phyloP scores from a whole-genome alignment of 2,329 filamentous ascomycete species.

The Phialophora macrospora region DNA sequence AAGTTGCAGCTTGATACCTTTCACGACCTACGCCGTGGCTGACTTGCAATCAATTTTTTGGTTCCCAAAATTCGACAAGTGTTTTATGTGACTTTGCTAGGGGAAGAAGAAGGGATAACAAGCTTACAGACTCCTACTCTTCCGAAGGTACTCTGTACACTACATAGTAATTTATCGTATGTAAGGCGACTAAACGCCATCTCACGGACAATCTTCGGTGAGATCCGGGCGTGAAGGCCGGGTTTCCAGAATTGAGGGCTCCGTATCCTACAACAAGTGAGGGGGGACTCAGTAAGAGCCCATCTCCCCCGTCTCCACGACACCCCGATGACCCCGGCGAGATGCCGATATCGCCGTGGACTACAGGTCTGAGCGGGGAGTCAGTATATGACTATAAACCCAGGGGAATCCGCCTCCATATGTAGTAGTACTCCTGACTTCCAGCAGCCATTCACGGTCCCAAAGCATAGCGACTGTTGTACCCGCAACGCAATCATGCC shows the following conservation, averaged over 20 bases:
- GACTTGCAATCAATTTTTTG: no score
- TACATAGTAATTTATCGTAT: not conserved
- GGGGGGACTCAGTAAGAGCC: not conserved
- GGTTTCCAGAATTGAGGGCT: not conserved
- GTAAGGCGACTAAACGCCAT: not conserved
- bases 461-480: not conserved
- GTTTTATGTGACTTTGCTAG: no score
- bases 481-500: conserved; percentile 41
- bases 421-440: no score
- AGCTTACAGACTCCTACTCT: not conserved
- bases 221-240: not conserved
- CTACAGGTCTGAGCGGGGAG: no score
- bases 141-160: not conserved
- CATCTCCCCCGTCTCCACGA: not conserved
- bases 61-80: no score
- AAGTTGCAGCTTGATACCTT: no score
- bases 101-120: not conserved
- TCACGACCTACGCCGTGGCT: no score
- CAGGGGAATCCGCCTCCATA: not conserved
- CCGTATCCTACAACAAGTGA: not conserved
- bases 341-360: conserved; percentile 1
- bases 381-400: not conserved
- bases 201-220: not conserved
- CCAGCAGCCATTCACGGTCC: not conserved
- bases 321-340: not conserved